phyloP scores from a whole-genome alignment of 2,329 filamentous ascomycete genomes.

The Neofusicoccum laricinum region DNA sequence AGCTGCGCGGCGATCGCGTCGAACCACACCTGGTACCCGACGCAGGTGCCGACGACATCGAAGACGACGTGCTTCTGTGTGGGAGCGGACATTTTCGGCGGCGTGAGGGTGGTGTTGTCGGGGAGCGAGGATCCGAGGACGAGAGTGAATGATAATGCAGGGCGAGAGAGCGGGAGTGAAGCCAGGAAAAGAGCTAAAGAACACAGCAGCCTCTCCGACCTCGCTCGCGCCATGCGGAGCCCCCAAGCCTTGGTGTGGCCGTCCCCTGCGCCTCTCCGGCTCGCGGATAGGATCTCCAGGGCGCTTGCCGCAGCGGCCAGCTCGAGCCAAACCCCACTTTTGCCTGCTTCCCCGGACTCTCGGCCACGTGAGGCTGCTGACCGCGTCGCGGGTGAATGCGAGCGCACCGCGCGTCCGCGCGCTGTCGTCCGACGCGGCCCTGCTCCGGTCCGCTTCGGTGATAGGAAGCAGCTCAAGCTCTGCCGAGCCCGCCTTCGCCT shows the following conservation, averaged over 20 bases:
- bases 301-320: not conserved
- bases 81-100: not conserved
- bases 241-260: not conserved
- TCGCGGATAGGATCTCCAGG: not conserved
- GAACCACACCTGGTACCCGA: slow-evolving; percentile 47
- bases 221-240: not conserved
- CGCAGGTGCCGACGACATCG: slow-evolving; percentile 52
- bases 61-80: slow-evolving; percentile 24
- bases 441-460: not conserved
- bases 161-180: not conserved
- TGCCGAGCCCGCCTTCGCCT: not conserved
- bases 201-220: not conserved
- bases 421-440: not conserved
- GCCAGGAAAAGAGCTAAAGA: not conserved
- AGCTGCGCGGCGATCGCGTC: slow-evolving; percentile 41
- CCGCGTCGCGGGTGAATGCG: slow-evolving; percentile 1
- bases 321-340: slow-evolving; percentile 3
- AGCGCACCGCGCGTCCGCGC: not conserved
- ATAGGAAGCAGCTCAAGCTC: slow-evolving; percentile 6
- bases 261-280: not conserved
- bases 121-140: not conserved
- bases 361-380: not conserved
- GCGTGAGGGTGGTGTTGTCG: not conserved
- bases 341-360: not conserved
- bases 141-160: too few species aligned